Evolutionary conservation across 2,329 filamentous ascomycete species (phyloP).

Genomic region (Parasarocladium wereldwijsianum): DNA sequence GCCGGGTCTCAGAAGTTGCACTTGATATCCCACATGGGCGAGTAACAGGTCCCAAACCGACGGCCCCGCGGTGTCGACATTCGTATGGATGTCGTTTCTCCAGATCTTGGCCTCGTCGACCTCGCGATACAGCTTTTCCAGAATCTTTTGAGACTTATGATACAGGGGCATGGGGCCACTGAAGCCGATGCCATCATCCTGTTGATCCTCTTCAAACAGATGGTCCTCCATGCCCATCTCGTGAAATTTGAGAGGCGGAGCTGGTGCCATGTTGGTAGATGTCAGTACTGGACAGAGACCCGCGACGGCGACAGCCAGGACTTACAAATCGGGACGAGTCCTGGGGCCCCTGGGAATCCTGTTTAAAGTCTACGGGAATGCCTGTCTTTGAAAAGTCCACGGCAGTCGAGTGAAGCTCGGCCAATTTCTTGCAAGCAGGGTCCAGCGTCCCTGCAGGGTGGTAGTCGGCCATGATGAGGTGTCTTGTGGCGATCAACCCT

Average conservation of each 20-base stretch:
- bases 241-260: slow-evolving; percentile 27
- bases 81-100: slow-evolving; percentile 27
- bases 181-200: slow-evolving; percentile 26
- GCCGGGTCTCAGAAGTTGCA: not conserved
- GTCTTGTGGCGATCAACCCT: slow-evolving; percentile 48
- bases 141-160: slow-evolving; percentile 52
- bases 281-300: too few relatives aligned
- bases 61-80: slow-evolving; percentile 10
- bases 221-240: slow-evolving; percentile 27
- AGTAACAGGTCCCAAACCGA: slow-evolving; percentile 31
- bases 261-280: slow-evolving; percentile 29
- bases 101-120: slow-evolving; percentile 61
- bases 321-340: slow-evolving; percentile 41
- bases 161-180: slow-evolving; percentile 30
- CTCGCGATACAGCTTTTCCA: slow-evolving; percentile 56
- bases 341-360: slow-evolving; percentile 24
- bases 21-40: slow-evolving; percentile 22
- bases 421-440: slow-evolving; percentile 35
- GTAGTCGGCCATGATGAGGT: slow-evolving; percentile 51
- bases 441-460: slow-evolving; percentile 33
- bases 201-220: slow-evolving; percentile 19
- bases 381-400: slow-evolving; percentile 70
- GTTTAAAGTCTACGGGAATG: slow-evolving; percentile 33
- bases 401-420: slow-evolving; percentile 52
- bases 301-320: slow-evolving; percentile 5